Evolutionary conservation across 148 eudicot genomes (phyloP).

Genomic region (Rhododendron molle): DNA sequence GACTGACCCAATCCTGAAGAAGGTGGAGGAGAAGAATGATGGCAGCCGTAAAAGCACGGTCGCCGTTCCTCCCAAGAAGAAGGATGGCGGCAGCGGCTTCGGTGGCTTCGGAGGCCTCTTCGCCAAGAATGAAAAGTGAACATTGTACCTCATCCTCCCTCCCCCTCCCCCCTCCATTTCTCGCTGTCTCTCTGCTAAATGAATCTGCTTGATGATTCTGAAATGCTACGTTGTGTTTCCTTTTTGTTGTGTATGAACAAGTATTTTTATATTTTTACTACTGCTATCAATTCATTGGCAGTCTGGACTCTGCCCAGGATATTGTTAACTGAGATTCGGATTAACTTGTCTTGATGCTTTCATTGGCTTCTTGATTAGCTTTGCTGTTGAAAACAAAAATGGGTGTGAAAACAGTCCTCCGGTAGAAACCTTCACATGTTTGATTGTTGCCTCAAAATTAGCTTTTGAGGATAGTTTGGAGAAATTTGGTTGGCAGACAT

Average conservation of each 20-base stretch:
- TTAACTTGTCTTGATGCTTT: neutral
- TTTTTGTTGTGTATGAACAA: neutral
- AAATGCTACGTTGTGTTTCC: slow-evolving; percentile 2
- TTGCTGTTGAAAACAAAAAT: neutral
- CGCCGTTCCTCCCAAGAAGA: slow-evolving; percentile 48
- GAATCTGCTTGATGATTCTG: neutral
- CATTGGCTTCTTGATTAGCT: neutral
- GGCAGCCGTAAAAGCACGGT: slow-evolving; percentile 39
- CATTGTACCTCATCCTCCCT: too few species aligned
- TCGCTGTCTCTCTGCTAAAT: neutral
- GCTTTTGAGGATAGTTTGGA: neutral
- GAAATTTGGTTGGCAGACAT: neutral
- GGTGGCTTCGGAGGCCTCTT: slow-evolving; percentile 72
- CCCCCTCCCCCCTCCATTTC: neutral
- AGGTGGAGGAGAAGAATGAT: slow-evolving; percentile 49
- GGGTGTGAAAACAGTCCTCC: neutral
- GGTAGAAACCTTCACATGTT: neutral
- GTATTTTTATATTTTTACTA: neutral
- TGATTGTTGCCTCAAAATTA: neutral
- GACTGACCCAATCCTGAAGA: slow-evolving; percentile 67
- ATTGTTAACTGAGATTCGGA: neutral
- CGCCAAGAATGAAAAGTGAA: slow-evolving; percentile 43
- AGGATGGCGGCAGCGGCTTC: slow-evolving; percentile 13
- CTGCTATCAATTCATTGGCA: neutral
- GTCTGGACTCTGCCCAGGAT: slow-evolving; percentile 1